Percentiles rank a stretch among this genome's conserved stretches.
These are phyloP conservation scores for Cyathus striatus DNA, from an alignment of 768 basidiomycete species.

Conservation along the genomic window DNA sequence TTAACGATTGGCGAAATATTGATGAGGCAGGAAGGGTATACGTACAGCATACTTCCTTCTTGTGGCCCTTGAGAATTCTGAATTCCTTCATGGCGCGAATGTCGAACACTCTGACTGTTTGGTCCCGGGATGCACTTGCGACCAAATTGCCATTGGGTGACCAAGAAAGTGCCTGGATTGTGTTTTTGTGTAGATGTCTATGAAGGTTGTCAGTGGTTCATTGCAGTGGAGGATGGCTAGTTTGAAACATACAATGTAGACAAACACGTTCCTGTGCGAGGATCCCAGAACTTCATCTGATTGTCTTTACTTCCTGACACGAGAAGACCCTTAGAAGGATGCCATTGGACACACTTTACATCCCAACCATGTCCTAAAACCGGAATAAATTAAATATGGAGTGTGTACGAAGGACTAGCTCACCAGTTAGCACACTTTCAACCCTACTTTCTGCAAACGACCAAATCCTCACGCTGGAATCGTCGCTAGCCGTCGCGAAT, in stretches of 20 bases:
- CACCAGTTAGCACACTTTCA: slow-evolving; percentile 83
- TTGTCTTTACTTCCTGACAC: slow-evolving; percentile 98
- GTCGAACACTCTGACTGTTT: slow-evolving; percentile 93
- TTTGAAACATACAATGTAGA: slow-evolving; percentile 71
- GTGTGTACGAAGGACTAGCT: too few relatives aligned
- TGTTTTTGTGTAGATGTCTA: slow-evolving; percentile 97
- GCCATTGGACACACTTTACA: slow-evolving; percentile 98
- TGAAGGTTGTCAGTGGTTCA: neutral
- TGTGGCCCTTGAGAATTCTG: slow-evolving; percentile 89
- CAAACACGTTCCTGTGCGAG: slow-evolving; percentile 83
- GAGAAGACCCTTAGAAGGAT: slow-evolving; percentile 92
- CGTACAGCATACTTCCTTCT: slow-evolving; percentile 97
- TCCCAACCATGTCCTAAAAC: slow-evolving; percentile 94
- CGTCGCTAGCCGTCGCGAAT: slow-evolving; percentile 95
- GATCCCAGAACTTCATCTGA: slow-evolving; percentile 99
- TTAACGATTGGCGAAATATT: too few relatives aligned
- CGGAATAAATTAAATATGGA: neutral
- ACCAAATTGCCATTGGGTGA: slow-evolving; percentile 92
- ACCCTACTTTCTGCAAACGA: slow-evolving; percentile 87
- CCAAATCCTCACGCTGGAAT: slow-evolving; percentile 94
- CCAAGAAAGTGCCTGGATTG: slow-evolving; percentile 90
- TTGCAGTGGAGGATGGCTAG: neutral
- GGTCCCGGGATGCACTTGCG: slow-evolving; percentile 93
- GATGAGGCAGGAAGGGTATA: too few relatives aligned
- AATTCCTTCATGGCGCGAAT: slow-evolving; percentile 98